Evolutionary conservation across 352 stramenopile species (phyloP).

Genomic region (Peronospora farinosa): DNA sequence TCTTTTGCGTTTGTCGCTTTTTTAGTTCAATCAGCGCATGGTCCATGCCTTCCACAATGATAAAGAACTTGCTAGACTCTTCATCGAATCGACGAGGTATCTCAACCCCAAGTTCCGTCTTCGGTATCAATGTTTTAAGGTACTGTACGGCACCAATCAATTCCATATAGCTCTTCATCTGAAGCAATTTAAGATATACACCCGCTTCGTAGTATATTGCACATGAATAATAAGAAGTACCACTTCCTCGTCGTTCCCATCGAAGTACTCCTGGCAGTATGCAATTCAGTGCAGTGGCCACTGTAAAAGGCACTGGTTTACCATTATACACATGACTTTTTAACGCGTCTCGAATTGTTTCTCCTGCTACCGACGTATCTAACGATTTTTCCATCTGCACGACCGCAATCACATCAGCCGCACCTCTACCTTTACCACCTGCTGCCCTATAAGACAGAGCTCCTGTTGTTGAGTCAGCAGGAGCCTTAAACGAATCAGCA

Average conservation of each 20-base stretch:
- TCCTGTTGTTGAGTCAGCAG: slow-evolving; percentile 1
- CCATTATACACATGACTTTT: slow-evolving; percentile 50
- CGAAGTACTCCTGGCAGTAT: slow-evolving; percentile 27
- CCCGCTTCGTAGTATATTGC: slow-evolving; percentile 42
- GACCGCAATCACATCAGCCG: slow-evolving; percentile 6
- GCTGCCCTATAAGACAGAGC: slow-evolving; percentile 2
- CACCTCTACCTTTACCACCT: slow-evolving; percentile 1
- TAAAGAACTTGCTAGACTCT: slow-evolving; percentile 29
- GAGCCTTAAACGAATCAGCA: background rate
- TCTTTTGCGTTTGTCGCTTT: slow-evolving; percentile 30
- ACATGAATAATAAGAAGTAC: slow-evolving; percentile 14
- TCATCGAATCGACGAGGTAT: slow-evolving; percentile 10
- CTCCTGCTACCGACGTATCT: slow-evolving; percentile 29
- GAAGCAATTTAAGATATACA: slow-evolving; percentile 36
- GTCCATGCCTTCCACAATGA: slow-evolving; percentile 63
- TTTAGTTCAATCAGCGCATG: slow-evolving; percentile 44
- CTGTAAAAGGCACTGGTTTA: slow-evolving; percentile 34
- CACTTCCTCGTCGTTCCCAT: slow-evolving; percentile 29
- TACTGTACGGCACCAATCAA: slow-evolving; percentile 29
- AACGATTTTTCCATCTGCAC: slow-evolving; percentile 48
- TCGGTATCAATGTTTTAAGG: slow-evolving; percentile 24
- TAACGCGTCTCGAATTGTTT: slow-evolving; percentile 36
- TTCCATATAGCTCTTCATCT: slow-evolving; percentile 32
- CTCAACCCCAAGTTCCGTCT: background rate
- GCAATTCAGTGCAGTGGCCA: slow-evolving; percentile 34